A percentile compares a stretch with the other conserved stretches of the same genome.
phyloP scores from a whole-genome alignment of 805 yeast species.

The Candida pseudoglaebosa region DNA sequence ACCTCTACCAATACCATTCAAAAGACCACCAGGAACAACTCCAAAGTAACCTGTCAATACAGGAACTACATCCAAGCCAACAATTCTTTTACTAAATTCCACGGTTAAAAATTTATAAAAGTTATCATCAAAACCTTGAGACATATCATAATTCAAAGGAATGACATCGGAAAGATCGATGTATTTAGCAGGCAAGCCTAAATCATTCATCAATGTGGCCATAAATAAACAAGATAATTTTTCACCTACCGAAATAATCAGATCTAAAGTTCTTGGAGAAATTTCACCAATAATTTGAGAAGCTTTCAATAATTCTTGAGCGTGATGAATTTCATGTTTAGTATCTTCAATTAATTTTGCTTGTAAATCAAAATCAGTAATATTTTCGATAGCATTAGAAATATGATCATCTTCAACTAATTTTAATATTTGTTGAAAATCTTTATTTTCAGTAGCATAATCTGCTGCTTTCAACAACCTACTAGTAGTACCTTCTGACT shows the following conservation, averaged over 20 bases:
- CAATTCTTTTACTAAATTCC: slow-evolving; percentile 48
- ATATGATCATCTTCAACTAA: slow-evolving; percentile 76
- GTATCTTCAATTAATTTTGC: slow-evolving; percentile 56
- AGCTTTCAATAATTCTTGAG: slow-evolving; percentile 72
- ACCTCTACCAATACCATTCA: slow-evolving; percentile 94
- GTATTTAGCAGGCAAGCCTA: slow-evolving; percentile 72
- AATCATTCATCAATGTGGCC: slow-evolving; percentile 79
- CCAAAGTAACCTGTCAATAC: slow-evolving; percentile 97
- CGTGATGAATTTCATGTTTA: slow-evolving; percentile 59
- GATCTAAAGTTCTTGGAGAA: slow-evolving; percentile 79
- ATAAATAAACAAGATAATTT: slow-evolving; percentile 86
- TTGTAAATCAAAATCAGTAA: slow-evolving; percentile 43
- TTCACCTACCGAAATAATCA: slow-evolving; percentile 92
- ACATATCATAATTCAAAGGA: slow-evolving; percentile 54
- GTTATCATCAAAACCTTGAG: slow-evolving; percentile 59
- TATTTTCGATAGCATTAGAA: slow-evolving; percentile 57
- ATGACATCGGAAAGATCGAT: slow-evolving; percentile 75
- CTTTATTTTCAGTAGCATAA: slow-evolving; percentile 56
- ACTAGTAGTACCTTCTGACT: slow-evolving; percentile 94
- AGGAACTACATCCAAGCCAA: slow-evolving; percentile 54
- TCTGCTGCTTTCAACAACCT: slow-evolving; percentile 84
- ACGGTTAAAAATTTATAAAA: slow-evolving; percentile 58
- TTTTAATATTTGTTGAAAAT: slow-evolving; percentile 56
- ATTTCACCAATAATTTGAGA: slow-evolving; percentile 91
- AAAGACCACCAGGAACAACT: slow-evolving; percentile 88